phyloP scores from a whole-genome alignment of 2,329 filamentous ascomycete species.

The Colletotrichum viniferum region DNA sequence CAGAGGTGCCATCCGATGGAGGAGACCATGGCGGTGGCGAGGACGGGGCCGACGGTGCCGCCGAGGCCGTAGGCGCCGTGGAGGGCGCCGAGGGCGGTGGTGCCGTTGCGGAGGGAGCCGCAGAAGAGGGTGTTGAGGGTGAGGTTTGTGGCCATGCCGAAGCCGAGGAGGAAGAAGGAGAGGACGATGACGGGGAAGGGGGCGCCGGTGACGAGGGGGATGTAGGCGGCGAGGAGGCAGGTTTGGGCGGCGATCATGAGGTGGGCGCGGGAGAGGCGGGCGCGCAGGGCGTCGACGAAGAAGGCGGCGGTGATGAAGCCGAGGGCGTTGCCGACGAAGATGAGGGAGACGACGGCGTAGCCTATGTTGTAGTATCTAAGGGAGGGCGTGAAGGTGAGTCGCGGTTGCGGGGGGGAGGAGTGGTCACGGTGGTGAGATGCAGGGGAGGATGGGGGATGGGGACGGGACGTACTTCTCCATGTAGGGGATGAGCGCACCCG shows the following conservation, averaged over 20 bases:
- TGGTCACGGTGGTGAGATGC: not conserved
- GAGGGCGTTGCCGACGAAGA: conserved; percentile 79
- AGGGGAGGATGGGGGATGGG: not conserved
- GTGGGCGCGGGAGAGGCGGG: conserved; percentile 67
- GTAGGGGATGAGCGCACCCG: conserved; percentile 81
- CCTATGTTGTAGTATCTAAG: conserved; percentile 71
- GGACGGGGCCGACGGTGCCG: conserved; percentile 70
- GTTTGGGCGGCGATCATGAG: conserved; percentile 63
- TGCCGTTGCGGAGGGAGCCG: conserved; percentile 57
- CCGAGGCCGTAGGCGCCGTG: conserved; percentile 74
- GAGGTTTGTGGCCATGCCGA: conserved; percentile 60
- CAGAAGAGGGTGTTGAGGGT: conserved; percentile 65
- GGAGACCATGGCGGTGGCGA: conserved; percentile 76
- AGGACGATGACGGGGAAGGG: conserved; percentile 72
- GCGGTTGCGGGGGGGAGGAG: not conserved
- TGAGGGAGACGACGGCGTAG: conserved; percentile 79
- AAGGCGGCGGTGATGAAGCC: conserved; percentile 79
- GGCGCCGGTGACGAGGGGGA: conserved; percentile 68
- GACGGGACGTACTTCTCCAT: conserved; percentile 62
- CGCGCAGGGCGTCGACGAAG: conserved; percentile 66
- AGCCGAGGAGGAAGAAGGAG: conserved; percentile 70
- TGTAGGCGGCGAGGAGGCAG: conserved; percentile 64
- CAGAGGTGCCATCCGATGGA: conserved; percentile 57
- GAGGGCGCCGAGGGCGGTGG: conserved; percentile 63
- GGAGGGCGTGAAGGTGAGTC: not conserved